Percentiles rank a stretch among this genome's conserved stretches.
Evolutionary conservation across 306 rosid species (phyloP).

Genomic region (Dicorynia guianensis): DNA sequence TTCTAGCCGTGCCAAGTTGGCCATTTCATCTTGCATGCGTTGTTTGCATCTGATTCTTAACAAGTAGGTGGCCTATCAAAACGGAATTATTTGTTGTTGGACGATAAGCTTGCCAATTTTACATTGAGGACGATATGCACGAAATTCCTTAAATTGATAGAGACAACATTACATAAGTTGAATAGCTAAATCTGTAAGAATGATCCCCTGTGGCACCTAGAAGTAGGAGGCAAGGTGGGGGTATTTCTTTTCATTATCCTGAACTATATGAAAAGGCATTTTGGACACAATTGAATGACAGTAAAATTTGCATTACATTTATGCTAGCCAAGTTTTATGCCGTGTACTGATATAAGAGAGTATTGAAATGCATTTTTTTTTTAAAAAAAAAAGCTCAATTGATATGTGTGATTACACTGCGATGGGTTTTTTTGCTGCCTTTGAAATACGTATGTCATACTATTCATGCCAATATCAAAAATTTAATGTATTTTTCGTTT

Average conservation of each 20-base stretch:
- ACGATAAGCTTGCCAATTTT: background rate
- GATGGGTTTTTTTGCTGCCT: slow-evolving; percentile 27
- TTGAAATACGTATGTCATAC: background rate
- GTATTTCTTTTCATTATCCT: background rate
- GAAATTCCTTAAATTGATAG: slow-evolving; percentile 14
- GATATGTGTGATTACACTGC: background rate
- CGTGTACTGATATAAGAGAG: slow-evolving; percentile 14
- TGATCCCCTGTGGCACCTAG: background rate
- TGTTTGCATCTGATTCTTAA: slow-evolving; percentile 25
- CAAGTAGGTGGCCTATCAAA: background rate
- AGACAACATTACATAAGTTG: background rate
- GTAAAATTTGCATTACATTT: slow-evolving; percentile 3
- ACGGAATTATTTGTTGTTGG: background rate
- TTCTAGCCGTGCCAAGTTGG: background rate
- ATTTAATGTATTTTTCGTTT: background rate
- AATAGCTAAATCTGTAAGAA: slow-evolving; percentile 25
- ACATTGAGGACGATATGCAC: slow-evolving; percentile 3
- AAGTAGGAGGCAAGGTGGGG: background rate
- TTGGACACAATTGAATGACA: slow-evolving; percentile 2
- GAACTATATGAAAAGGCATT: slow-evolving; percentile 14
- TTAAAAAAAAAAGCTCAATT: slow-evolving; percentile 15
- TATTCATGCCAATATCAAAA: background rate
- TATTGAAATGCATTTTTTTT: background rate
- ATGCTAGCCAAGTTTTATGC: background rate
- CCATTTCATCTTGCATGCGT: slow-evolving; percentile 17